These are phyloP conservation scores for Chytridium lagenaria DNA, from an alignment of 371 early-diverging fungal species.

Conservation along the genomic window DNA sequence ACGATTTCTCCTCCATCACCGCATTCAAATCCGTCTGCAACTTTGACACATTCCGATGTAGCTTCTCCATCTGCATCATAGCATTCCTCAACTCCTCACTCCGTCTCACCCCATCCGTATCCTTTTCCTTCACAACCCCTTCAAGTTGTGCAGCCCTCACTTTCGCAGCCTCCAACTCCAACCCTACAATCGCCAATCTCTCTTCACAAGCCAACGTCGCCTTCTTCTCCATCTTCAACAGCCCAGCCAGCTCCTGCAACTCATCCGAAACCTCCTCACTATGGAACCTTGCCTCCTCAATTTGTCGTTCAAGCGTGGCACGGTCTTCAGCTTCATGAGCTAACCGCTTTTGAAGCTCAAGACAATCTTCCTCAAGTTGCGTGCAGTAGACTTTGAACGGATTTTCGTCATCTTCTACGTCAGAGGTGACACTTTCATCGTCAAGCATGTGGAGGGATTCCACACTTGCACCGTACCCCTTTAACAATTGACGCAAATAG, in stretches of 20 bases:
- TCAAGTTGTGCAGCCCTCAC: neutral
- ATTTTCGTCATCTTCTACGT: constrained; percentile 1
- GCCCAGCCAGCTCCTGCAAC: neutral
- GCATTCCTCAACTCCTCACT: constrained; percentile 1
- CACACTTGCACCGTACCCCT: constrained; percentile 11
- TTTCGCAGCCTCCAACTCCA: neutral
- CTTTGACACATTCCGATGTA: neutral
- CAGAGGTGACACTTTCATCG: neutral
- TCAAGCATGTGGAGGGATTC: neutral
- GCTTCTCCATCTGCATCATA: neutral
- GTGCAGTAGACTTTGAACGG: neutral
- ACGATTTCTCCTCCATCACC: neutral
- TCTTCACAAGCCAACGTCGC: neutral
- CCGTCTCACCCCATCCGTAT: neutral
- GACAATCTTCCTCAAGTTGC: constrained; percentile 16
- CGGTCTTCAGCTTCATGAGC: constrained; percentile 16
- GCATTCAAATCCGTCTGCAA: neutral
- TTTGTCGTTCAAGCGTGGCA: constrained; percentile 10
- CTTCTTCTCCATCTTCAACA: constrained; percentile 10
- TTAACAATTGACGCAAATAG: constrained; percentile 12
- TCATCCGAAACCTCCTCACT: constrained; percentile 23
- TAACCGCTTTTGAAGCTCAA: constrained; percentile 11
- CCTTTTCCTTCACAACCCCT: neutral
- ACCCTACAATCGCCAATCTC: neutral
- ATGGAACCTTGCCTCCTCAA: constrained; percentile 20